phyloP scores from a whole-genome alignment of 2,329 filamentous ascomycete genomes.

The Purpureocillium lavendulum region DNA sequence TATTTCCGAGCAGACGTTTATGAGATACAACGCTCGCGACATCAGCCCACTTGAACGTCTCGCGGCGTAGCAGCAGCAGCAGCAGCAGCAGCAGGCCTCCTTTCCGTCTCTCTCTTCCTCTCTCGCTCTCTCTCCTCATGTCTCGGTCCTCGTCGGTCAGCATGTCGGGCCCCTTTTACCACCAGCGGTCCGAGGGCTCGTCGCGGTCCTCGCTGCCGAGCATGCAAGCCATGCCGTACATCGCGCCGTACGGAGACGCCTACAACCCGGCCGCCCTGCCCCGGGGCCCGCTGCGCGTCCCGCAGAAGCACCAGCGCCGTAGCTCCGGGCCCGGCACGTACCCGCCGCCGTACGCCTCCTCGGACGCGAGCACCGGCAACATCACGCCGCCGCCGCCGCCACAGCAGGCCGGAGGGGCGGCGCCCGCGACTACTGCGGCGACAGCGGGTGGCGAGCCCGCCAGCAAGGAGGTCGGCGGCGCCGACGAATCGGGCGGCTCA shows the following conservation, averaged over 20 bases:
- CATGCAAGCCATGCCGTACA: conserved; percentile 26
- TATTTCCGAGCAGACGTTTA: too few relatives aligned
- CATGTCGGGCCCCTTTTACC: conserved; percentile 1
- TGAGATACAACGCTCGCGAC: too few relatives aligned
- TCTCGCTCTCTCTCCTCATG: too few relatives aligned
- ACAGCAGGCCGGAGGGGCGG: too few relatives aligned
- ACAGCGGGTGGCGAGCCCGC: too few relatives aligned
- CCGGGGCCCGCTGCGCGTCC: conserved; percentile 18
- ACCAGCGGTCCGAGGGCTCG: conserved; percentile 5
- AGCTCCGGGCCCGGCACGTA: conserved; percentile 9
- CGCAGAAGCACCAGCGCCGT: conserved; percentile 18
- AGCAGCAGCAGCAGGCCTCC: too few relatives aligned
- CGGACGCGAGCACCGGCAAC: conserved; percentile 6
- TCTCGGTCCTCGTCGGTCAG: too few relatives aligned
- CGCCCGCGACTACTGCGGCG: too few relatives aligned
- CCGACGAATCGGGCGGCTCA: conserved; percentile 7
- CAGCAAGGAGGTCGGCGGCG: conserved; percentile 3
- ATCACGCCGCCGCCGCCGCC: not conserved
- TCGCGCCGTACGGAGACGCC: conserved; percentile 23
- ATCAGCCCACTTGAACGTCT: too few relatives aligned
- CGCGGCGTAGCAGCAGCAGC: too few relatives aligned
- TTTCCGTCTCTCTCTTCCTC: too few relatives aligned
- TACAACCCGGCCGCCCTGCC: conserved; percentile 12
- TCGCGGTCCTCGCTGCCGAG: conserved; percentile 15
- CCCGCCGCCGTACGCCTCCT: conserved; percentile 14